Evolutionary conservation across 108 stramenopile species (phyloP), one percentile per base, ranked within the genome.

Genomic region (Mediolabrus comicus): DNA sequence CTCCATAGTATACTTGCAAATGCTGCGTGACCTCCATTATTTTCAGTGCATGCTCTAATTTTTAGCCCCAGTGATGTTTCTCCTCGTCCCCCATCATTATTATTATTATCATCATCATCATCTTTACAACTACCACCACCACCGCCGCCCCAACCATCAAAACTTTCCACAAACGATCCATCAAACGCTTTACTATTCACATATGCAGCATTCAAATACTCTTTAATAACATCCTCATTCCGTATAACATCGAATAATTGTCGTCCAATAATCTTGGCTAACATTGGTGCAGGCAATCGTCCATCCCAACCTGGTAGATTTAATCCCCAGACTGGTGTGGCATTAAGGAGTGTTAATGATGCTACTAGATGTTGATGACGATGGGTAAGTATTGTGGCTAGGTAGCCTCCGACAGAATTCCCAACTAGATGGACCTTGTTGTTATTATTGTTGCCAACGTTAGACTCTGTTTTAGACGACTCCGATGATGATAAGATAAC

Each of bases 251-350:
- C 86, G 69, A 92, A 92, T 61, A 89, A 54, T 53, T 36, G 74
- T 27, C 88, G 59, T 33, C 91, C 91, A 43, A 92, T 77, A 3
- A 38, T 65, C 63, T 66, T 69, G 0, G 91, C 88, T 11, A 92
- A 17, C 0, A 61, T 14, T 3, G 91, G 91, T 5, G 91, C 77
- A 13, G 88, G 91, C 17, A 92, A 36, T 62, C 58, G 58, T 0
- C 91, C 91, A 34, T 72, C 73, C 91, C 91, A 92, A 8, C 83
- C 86, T 5, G 87, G 87, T n/a, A 90, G 58, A 59, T 94, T 94
- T 10, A 88, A 65, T 29, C 92, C 92, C 92, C 92, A 94, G 2
- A 94, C 85, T 0, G 92, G 92, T n/a, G 92, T 94, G 25, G 90
- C 85, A 76, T 94, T 94, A 63, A 94, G 46, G 4, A 94, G 67